These are phyloP conservation scores for Tetratostichococcus sp. DNA, from an alignment of 139 green algal species.

Conservation along the genomic window DNA sequence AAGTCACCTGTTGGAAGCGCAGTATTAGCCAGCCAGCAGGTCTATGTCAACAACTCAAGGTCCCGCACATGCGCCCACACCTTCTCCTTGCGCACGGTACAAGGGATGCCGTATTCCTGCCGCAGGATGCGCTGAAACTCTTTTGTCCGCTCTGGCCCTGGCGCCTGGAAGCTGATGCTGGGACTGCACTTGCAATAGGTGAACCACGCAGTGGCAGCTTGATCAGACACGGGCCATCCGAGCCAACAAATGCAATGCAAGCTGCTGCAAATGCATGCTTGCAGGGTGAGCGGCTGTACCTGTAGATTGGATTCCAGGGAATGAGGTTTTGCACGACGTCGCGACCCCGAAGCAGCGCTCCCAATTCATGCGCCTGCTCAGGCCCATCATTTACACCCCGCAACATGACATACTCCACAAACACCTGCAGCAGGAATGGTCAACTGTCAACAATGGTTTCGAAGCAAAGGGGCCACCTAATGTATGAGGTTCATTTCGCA, in stretches of 20 bases:
- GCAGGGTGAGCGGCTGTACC: too few species aligned
- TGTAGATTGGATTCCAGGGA: slow-evolving; percentile 82
- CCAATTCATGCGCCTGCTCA: slow-evolving; percentile 76
- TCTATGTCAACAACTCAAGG: too few species aligned
- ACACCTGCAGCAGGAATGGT: slow-evolving; percentile 48
- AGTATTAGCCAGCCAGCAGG: too few species aligned
- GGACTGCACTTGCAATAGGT: slow-evolving; percentile 5
- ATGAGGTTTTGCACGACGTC: slow-evolving; percentile 86
- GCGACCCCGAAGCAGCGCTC: slow-evolving; percentile 49
- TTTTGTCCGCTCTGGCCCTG: slow-evolving; percentile 24
- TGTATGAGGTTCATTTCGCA: too few species aligned
- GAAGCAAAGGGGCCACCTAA: too few species aligned
- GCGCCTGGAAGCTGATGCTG: slow-evolving; percentile 39
- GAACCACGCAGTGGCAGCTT: background rate
- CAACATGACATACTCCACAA: slow-evolving; percentile 97
- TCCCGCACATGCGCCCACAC: background rate
- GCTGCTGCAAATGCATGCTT: too few species aligned
- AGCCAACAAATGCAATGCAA: too few species aligned
- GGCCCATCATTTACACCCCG: slow-evolving; percentile 74
- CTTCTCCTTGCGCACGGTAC: slow-evolving; percentile 88
- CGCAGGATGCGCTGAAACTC: slow-evolving; percentile 70
- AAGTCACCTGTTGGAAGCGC: too few species aligned
- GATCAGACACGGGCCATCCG: too few species aligned
- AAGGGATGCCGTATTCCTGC: slow-evolving; percentile 60
- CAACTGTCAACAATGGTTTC: background rate